A percentile compares a stretch with the other conserved stretches of the same genome.
Conservation (phyloP, 2,329 filamentous ascomycete species). For the Ceratocystis destructans region DNA sequence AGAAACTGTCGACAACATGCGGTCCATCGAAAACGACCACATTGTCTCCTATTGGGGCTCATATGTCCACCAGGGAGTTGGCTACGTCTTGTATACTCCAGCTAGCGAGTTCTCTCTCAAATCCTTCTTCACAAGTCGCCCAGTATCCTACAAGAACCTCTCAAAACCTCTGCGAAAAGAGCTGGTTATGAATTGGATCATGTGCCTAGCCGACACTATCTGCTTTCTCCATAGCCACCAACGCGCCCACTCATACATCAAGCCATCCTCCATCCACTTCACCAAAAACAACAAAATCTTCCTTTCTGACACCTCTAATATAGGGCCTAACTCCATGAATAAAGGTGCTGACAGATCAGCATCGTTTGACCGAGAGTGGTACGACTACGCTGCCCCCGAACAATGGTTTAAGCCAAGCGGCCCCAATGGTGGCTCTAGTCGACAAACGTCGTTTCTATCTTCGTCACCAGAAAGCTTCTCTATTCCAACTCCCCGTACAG, state of each 20-base stretch:
- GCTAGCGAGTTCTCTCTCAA: slow-evolving; percentile 53
- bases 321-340: slow-evolving; percentile 32
- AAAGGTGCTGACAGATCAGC: slow-evolving; percentile 32
- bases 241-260: slow-evolving; percentile 53
- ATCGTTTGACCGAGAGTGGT: slow-evolving; percentile 51
- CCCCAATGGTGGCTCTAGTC: slow-evolving; percentile 26
- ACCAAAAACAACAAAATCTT: slow-evolving; percentile 52
- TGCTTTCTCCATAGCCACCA: slow-evolving; percentile 52
- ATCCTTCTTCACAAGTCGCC: slow-evolving; percentile 50
- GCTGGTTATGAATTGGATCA: slow-evolving; percentile 58
- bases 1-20: slow-evolving; percentile 45
- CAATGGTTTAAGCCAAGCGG: slow-evolving; percentile 36
- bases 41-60: slow-evolving; percentile 58
- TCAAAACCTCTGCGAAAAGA: slow-evolving; percentile 45
- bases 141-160: slow-evolving; percentile 47
- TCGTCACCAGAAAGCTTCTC: slow-evolving; percentile 29
- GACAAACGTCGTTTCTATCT: slow-evolving; percentile 23
- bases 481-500: slow-evolving; percentile 24
- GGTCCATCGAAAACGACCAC: slow-evolving; percentile 50
- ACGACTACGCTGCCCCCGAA: slow-evolving; percentile 63
- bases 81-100: slow-evolving; percentile 54
- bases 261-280: slow-evolving; percentile 56
- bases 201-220: slow-evolving; percentile 56
- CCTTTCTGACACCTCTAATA: slow-evolving; percentile 46
- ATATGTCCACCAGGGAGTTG: slow-evolving; percentile 49